Base-by-base conservation (phyloP, 257 asterid genomes). In the Primulina huaijiensis region DNA sequence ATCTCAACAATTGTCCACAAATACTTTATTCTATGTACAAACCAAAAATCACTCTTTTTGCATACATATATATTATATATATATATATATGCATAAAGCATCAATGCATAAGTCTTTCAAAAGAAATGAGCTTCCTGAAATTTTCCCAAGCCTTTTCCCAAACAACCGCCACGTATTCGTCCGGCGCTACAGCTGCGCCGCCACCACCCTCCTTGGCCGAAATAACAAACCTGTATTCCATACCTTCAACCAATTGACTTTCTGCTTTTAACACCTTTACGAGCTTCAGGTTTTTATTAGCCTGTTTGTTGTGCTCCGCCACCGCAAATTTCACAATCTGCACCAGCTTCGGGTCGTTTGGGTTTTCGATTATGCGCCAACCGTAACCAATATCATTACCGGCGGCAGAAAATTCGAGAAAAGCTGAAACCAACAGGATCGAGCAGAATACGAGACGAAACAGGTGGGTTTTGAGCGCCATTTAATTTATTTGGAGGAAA, bases 291-390 rank as follows among this genome's bases (percentile, higher is more conserved):
- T 71, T 33, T 2, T 70, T 3, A 0, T 72, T 12, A 0, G 40
- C 67, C 71, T 62, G 21, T 3, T 79, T 70, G 82, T 86, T 81
- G 81, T 81, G 64, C 72, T 72, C 75, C 64, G 59, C 37, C 71
- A 86, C 83, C 62, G 88, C 89, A 8, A 69, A 86, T 10, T 75
- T 67, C 3, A 79, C 89, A 25, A 72, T 60, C 43, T 55, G 34
- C 61, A 71, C 77, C 62, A 86, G 79, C 29, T 21, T 34, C 23
- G 75, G 61, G 14, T 57, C 76, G 5, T 77, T 75, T 7, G 71
- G 81, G 46, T 81, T 59, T 6, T 43, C 16, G 65, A 84, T 77
- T 6, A 61, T 72, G 20, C 2, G 3, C 85, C 83, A 84, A 8
- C 81, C 77, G 19, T 58, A 72, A 8, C 30, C 57, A 12, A 56